Evolutionary conservation across 768 basidiomycete genomes (phyloP), one percentile per base, ranked within the genome.

Genomic region (Amanita rimosa): DNA sequence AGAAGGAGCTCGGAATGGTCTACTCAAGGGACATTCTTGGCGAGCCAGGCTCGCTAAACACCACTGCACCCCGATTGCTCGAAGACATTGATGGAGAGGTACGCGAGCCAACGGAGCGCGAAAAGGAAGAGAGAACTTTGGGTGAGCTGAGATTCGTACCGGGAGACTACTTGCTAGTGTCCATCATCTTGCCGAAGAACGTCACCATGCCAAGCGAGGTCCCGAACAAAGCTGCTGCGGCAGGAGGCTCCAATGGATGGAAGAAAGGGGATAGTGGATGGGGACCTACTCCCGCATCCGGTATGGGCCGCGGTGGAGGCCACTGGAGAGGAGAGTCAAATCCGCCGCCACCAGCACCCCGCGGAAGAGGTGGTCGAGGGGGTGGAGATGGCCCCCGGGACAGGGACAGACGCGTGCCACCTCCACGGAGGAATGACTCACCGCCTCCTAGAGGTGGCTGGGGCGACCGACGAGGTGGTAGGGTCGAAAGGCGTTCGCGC

Each of bases 21-120:
- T 85, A 86, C 63, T 85, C 86, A 38, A 81, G 87, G 53, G 89
- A 90, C 64, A 84, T 90, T 54, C 75, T 88, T 2, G 86, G 86
- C 42, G 87, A 88, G 61, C 82, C 84, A 3, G 85, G 85, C 29
- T 63, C 80, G 1, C 61, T 84, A 17, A 69, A 72, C 35, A 62
- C 61, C 11, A 67, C 77, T 5, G 83, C 84, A 0, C 72, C 81
- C 0, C 74, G 82, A 2, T 70, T 88, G 2, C 63, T 80, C 17
- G 75, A 78, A 39, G 81, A 81, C 51, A 49, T 55, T 0, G 72
- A 72, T 22, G 57, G 60, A 1, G 54, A 63, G 34, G 41, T 49
- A 2, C 58, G 60, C 11, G 67, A 73, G 51, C 59, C 57, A 7
- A 68, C 62, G 1, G 75, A 78, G 38, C 66, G 72, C 19, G 75